These are phyloP conservation scores for Linum usitatissimum DNA, from an alignment of 345 rosid species.

Conservation along the genomic window DNA sequence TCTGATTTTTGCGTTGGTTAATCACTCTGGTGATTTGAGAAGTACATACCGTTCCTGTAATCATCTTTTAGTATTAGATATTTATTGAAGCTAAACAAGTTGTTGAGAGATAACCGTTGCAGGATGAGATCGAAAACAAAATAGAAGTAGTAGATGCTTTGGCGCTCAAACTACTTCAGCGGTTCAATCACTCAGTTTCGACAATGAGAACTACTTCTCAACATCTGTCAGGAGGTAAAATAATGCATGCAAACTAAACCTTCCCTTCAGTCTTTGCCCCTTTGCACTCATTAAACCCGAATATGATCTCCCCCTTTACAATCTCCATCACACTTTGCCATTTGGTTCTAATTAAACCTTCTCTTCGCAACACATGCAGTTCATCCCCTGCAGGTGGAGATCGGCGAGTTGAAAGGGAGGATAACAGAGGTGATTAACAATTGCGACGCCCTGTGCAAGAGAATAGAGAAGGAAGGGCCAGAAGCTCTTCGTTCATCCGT, in stretches of 20 bases:
- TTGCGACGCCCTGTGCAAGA: conserved; percentile 65
- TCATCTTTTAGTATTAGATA: too few relatives aligned
- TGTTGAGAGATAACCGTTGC: conserved; percentile 10
- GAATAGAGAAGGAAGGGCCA: conserved; percentile 67
- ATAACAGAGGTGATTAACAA: conserved; percentile 79
- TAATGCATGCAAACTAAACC: background rate
- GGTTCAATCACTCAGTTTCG: conserved; percentile 62
- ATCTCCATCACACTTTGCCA: background rate
- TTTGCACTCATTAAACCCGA: too few relatives aligned
- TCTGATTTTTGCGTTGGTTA: too few relatives aligned
- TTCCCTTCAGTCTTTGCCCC: conserved; percentile 3
- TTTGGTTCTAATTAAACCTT: background rate
- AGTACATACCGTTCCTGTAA: too few relatives aligned
- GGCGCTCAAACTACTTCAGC: conserved; percentile 73
- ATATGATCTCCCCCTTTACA: background rate
- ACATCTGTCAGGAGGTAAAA: conserved; percentile 72
- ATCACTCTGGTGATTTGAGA: too few relatives aligned
- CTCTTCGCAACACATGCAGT: conserved; percentile 29
- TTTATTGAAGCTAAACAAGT: too few relatives aligned
- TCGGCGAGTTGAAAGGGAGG: conserved; percentile 84
- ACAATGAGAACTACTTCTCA: conserved; percentile 68
- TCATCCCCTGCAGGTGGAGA: conserved; percentile 77
- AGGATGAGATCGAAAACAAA: conserved; percentile 91
- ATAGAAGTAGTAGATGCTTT: conserved; percentile 90
- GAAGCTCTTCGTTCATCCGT: conserved; percentile 49